Evolutionary conservation across 2,329 filamentous ascomycete species (phyloP).

Genomic region (Talaromyces sp.): DNA sequence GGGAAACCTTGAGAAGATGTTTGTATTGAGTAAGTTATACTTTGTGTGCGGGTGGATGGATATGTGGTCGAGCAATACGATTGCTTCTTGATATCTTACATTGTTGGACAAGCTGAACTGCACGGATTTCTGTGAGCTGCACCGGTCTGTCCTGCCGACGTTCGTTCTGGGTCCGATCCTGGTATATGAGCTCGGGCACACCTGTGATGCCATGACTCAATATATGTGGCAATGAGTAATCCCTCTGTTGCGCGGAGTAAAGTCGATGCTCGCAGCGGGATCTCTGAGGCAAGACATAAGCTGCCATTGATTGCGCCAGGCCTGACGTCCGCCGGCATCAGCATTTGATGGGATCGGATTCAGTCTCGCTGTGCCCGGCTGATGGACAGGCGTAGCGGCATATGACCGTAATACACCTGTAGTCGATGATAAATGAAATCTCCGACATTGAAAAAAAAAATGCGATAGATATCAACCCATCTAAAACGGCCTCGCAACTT

Average conservation of each 20-base stretch:
- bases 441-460: neutral
- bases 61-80: neutral
- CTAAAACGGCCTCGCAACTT: slow-evolving; percentile 92
- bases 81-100: neutral
- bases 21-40: neutral
- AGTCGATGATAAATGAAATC: neutral
- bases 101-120: neutral
- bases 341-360: neutral
- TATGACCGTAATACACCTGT: neutral
- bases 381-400: neutral
- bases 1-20: neutral
- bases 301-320: neutral
- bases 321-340: neutral
- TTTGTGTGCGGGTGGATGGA: neutral
- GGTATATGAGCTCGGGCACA: neutral
- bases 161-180: neutral
- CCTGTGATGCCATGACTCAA: neutral
- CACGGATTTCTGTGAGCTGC: neutral
- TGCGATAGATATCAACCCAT: neutral
- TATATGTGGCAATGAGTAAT: neutral
- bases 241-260: neutral
- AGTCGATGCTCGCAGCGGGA: neutral
- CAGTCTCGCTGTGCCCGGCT: neutral
- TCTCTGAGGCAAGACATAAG: neutral
- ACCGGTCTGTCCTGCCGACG: neutral